Conservation (phyloP, 352 stramenopile genomes). For the Globisporangium nunn region DNA sequence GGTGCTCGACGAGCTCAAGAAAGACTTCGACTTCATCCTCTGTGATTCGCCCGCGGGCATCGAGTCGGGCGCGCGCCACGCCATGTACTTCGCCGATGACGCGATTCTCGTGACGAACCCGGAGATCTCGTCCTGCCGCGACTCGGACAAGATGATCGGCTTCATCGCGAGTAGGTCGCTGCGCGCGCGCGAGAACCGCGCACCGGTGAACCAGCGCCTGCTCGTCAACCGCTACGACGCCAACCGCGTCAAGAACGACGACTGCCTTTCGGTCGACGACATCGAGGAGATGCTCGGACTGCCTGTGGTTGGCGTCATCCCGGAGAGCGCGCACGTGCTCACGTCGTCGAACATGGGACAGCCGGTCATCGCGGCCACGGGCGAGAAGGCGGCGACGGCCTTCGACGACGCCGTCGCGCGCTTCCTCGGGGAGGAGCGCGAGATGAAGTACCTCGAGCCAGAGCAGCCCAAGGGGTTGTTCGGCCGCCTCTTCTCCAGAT, state of each 20-base stretch:
- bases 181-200: constrained; percentile 67
- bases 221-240: constrained; percentile 91
- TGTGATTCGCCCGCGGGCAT: constrained; percentile 89
- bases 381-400: constrained; percentile 64
- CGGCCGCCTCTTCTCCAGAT: constrained; percentile 55
- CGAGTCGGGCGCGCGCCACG: constrained; percentile 83
- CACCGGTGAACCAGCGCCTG: constrained; percentile 74
- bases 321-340: constrained; percentile 85
- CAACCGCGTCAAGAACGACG: constrained; percentile 82
- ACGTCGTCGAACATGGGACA: constrained; percentile 92
- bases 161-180: constrained; percentile 90
- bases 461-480: constrained; percentile 80
- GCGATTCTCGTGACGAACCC: constrained; percentile 93
- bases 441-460: constrained; percentile 84
- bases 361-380: constrained; percentile 80
- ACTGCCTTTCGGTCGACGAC: constrained; percentile 87
- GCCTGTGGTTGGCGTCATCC: constrained; percentile 87
- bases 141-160: constrained; percentile 95
- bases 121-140: constrained; percentile 88
- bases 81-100: constrained; percentile 92
- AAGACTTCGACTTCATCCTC: constrained; percentile 88
- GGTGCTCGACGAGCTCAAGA: constrained; percentile 75
- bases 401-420: constrained; percentile 89
- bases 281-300: constrained; percentile 92
- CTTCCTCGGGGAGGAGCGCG: constrained; percentile 83